Percentiles rank a stretch among this genome's conserved stretches.
These are phyloP conservation scores for Fusarium palustre DNA, from an alignment of 2,329 filamentous ascomycete genomes.

Conservation along the genomic window DNA sequence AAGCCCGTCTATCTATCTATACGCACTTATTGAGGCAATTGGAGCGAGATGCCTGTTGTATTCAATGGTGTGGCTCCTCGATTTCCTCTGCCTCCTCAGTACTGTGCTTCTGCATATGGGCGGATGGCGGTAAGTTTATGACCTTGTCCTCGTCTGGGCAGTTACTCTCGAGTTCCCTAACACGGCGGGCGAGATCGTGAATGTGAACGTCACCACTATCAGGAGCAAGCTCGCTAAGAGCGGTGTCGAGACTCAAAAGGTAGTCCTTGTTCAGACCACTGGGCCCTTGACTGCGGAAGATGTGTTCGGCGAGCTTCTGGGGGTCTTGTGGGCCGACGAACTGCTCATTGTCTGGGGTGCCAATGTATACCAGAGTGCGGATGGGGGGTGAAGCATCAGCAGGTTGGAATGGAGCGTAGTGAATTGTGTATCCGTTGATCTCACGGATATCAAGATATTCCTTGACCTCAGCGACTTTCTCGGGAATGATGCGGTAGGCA, in stretches of 20 bases:
- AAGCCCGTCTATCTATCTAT: constrained; percentile 5
- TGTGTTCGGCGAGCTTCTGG: constrained; percentile 81
- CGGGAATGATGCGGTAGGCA: constrained; percentile 83
- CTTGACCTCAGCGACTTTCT: constrained; percentile 82
- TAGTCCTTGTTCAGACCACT: constrained; percentile 94
- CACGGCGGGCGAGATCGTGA: constrained; percentile 79
- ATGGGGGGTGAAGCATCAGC: constrained; percentile 57
- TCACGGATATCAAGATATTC: constrained; percentile 95
- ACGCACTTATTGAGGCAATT: constrained; percentile 4
- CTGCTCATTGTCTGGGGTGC: constrained; percentile 91
- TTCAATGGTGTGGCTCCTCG: constrained; percentile 36
- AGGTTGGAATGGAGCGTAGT: constrained; percentile 85
- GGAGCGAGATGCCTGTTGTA: not conserved
- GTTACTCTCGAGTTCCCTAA: constrained; percentile 67
- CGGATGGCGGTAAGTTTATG: constrained; percentile 19
- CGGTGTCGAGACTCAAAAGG: constrained; percentile 80
- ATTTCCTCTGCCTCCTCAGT: constrained; percentile 50
- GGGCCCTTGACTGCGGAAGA: constrained; percentile 79
- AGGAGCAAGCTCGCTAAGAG: constrained; percentile 76
- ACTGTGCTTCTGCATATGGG: constrained; percentile 41
- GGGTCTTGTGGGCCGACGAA: constrained; percentile 89
- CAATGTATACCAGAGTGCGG: constrained; percentile 86
- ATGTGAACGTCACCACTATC: constrained; percentile 88
- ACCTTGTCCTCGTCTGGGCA: constrained; percentile 21
- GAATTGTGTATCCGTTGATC: constrained; percentile 96